Conservation (phyloP, 768 basidiomycete species). For the Botryobasidium botryosum region DNA sequence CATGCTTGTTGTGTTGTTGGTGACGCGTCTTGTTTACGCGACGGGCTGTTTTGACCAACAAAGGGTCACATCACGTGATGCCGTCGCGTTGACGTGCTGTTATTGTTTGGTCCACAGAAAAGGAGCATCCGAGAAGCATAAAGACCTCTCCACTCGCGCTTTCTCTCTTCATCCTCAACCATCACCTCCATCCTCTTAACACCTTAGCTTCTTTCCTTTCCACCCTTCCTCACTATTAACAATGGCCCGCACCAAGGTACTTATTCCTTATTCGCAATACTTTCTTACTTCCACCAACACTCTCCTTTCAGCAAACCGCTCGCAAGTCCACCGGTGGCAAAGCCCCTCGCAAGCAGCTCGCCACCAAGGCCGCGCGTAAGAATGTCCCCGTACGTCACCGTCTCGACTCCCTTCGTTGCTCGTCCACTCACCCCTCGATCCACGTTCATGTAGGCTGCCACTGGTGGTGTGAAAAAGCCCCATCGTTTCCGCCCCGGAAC, state of each 20-base stretch:
- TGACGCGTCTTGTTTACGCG: no score
- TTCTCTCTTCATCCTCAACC: not conserved
- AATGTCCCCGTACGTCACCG: slow-evolving; percentile 16
- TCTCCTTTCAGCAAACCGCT: slow-evolving; percentile 24
- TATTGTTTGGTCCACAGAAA: no score
- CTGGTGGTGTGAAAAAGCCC: slow-evolving; percentile 65
- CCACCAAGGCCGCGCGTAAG: slow-evolving; percentile 26
- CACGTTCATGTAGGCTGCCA: slow-evolving; percentile 18
- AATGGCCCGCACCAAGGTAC: slow-evolving; percentile 17
- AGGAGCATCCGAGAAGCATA: no score
- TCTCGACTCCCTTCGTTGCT: not conserved
- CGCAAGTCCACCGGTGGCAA: slow-evolving; percentile 25
- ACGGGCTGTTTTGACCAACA: no score
- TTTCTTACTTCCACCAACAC: not conserved
- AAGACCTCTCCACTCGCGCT: slow-evolving; percentile 1
- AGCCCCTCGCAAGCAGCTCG: slow-evolving; percentile 20
- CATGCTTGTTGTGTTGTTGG: no score
- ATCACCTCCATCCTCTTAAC: not conserved
- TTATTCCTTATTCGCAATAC: not conserved
- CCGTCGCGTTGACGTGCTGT: no score
- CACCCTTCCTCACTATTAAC: slow-evolving; percentile 2
- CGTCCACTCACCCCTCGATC: not conserved
- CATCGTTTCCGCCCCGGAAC: slow-evolving; percentile 70
- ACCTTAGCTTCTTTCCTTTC: not conserved
- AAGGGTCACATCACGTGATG: no score